Evolutionary conservation across 257 asterid genomes (phyloP), one percentile per base, ranked within the genome.

Genomic region (Solanum sejunctum): DNA sequence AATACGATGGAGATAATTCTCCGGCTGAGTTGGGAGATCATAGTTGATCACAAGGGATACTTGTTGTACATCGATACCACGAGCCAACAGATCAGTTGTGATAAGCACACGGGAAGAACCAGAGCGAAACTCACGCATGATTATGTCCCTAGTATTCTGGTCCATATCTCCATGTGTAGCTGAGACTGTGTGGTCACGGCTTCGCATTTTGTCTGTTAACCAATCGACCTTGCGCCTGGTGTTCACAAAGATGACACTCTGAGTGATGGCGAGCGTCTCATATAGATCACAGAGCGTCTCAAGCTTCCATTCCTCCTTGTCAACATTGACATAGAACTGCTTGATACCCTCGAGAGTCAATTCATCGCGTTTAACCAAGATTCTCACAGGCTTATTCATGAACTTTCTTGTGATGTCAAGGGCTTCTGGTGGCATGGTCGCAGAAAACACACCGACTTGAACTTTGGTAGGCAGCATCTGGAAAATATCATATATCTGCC

Each of bases 131-230:
- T 94, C 98, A 0, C 96, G 94, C 97, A 94, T 92, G 91, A 94
- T 94, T 63, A 94, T 92, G 87, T 94, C 97, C 12, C 97, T 89
- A 15, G 97, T 89, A 54, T 94, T 94, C 90, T 94, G 98, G 88
- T 94, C 98, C 98, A 92, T 92, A 87, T 94, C 98, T 69, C 97
- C 98, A 16, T 92, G 97, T 9, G 96, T 92, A n/a, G 98, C 98
- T 6, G 94, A 92, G 49, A 94, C 95, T 0, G 95, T 93, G 91
- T 94, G 97, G 88, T 94, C 98, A 0, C 97, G 89, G 85, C 91
- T 58, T 12, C 95, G 77, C 98, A 91, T 92, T 73, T 93, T 92
- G 90, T 94, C 97, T 0, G 97, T 93, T 32, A 94, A 93, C 98
- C 97, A 94, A 85, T 94, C 98, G 2, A 94, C 97, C 90, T 94